These are phyloP conservation scores for Fusarium sororula DNA, from an alignment of 2,329 filamentous ascomycete genomes.

Conservation along the genomic window DNA sequence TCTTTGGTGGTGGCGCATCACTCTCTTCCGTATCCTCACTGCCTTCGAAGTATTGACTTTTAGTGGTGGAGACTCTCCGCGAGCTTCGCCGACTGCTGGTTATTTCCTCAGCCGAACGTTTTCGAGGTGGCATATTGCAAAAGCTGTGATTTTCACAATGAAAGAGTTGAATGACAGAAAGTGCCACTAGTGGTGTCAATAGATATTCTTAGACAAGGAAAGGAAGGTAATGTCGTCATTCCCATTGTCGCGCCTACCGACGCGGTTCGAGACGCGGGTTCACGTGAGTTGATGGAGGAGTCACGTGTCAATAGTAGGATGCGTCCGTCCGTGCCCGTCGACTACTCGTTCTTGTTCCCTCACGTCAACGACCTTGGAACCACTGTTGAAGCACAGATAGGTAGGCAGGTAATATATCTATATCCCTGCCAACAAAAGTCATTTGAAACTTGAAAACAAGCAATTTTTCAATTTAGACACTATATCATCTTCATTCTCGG, in stretches of 20 bases:
- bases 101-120: slow-evolving; percentile 48
- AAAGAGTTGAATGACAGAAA: neutral
- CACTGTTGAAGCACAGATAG: neutral
- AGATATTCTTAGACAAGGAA: neutral
- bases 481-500: neutral
- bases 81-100: slow-evolving; percentile 56
- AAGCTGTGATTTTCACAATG: neutral
- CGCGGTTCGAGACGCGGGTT: slow-evolving; percentile 40
- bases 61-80: slow-evolving; percentile 56
- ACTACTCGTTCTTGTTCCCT: neutral
- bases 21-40: slow-evolving; percentile 29
- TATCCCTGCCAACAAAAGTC: neutral
- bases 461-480: neutral
- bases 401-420: no score
- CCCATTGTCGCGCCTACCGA: slow-evolving; percentile 26
- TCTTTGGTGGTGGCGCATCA: slow-evolving; percentile 44
- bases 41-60: slow-evolving; percentile 62
- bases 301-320: neutral
- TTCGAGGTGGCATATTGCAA: slow-evolving; percentile 51
- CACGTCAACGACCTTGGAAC: neutral
- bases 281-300: slow-evolving; percentile 32
- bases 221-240: slow-evolving; percentile 39
- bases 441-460: neutral
- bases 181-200: neutral
- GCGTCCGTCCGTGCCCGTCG: neutral